Conservation (phyloP, 345 rosid genomes). For the Bruguiera gymnorhiza region DNA sequence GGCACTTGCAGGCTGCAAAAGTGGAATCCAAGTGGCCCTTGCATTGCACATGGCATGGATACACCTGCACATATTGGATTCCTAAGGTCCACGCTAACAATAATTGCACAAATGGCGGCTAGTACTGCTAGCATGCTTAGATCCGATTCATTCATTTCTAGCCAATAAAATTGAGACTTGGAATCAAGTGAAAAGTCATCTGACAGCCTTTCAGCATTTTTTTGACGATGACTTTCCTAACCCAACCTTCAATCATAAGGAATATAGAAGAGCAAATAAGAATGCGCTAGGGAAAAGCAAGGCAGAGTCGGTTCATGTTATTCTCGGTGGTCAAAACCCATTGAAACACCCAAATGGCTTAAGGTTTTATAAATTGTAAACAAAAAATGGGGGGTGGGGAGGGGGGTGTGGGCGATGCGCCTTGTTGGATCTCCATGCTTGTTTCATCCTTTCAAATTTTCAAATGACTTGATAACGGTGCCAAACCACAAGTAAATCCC, state of each 20-base stretch:
- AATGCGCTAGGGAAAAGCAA: neutral
- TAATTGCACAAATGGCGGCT: too few species aligned
- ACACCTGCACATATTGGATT: too few species aligned
- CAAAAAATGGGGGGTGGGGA: neutral
- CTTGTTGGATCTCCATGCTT: constrained; percentile 52
- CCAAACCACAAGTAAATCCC: neutral
- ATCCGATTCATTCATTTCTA: neutral
- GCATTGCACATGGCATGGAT: too few species aligned
- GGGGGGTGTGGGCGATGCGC: neutral
- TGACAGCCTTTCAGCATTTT: too few species aligned
- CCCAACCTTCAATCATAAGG: neutral
- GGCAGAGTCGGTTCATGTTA: neutral
- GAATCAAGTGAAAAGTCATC: neutral
- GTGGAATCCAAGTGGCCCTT: too few species aligned
- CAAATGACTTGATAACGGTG: constrained; percentile 19
- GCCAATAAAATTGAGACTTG: neutral
- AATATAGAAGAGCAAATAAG: neutral
- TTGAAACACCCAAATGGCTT: constrained; percentile 11
- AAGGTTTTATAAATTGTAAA: neutral
- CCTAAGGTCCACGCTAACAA: too few species aligned
- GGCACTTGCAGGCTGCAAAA: too few species aligned
- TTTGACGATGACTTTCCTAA: neutral
- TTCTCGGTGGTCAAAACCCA: constrained; percentile 16
- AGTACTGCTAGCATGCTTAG: too few species aligned
- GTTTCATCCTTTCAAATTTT: constrained; percentile 66